Conservation (phyloP, 495 filamentous ascomycete genomes). For the Evernia prunastri region DNA sequence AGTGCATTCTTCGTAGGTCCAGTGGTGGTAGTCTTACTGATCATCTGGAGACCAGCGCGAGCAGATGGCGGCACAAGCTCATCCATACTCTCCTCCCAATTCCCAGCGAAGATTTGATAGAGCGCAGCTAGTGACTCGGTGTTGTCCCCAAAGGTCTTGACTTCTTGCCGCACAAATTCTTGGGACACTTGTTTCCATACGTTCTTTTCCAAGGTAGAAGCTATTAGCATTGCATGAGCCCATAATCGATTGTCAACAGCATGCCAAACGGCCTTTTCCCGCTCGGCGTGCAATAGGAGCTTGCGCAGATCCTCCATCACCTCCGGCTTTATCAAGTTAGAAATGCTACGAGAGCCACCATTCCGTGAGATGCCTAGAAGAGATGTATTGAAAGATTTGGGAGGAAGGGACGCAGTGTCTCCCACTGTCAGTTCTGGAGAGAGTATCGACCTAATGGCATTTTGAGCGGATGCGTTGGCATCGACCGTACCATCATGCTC, state of each 20-base stretch:
- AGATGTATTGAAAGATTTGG: slow-evolving; percentile 31
- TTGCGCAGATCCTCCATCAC: slow-evolving; percentile 63
- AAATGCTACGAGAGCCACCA: slow-evolving; percentile 30
- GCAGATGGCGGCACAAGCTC: slow-evolving; percentile 94
- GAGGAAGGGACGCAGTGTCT: slow-evolving; percentile 23
- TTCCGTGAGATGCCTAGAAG: slow-evolving; percentile 32
- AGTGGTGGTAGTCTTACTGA: slow-evolving; percentile 58
- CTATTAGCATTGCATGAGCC: slow-evolving; percentile 92
- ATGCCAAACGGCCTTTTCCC: slow-evolving; percentile 87
- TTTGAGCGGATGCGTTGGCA: slow-evolving; percentile 63
- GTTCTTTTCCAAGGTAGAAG: slow-evolving; percentile 60
- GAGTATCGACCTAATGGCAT: slow-evolving; percentile 65
- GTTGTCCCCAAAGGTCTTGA: slow-evolving; percentile 67
- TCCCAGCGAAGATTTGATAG: slow-evolving; percentile 90
- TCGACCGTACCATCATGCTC: slow-evolving; percentile 82
- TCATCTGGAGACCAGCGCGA: slow-evolving; percentile 82
- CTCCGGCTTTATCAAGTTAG: slow-evolving; percentile 60
- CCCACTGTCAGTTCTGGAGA: slow-evolving; percentile 51
- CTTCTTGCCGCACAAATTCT: slow-evolving; percentile 88
- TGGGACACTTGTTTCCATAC: slow-evolving; percentile 90
- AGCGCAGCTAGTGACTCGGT: slow-evolving; percentile 81
- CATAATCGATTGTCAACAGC: slow-evolving; percentile 92
- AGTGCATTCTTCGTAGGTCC: slow-evolving; percentile 63
- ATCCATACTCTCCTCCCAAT: slow-evolving; percentile 89
- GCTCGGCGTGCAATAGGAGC: slow-evolving; percentile 68